phyloP scores from a whole-genome alignment of 2,329 filamentous ascomycete species.

The Setomelanomma holmii region DNA sequence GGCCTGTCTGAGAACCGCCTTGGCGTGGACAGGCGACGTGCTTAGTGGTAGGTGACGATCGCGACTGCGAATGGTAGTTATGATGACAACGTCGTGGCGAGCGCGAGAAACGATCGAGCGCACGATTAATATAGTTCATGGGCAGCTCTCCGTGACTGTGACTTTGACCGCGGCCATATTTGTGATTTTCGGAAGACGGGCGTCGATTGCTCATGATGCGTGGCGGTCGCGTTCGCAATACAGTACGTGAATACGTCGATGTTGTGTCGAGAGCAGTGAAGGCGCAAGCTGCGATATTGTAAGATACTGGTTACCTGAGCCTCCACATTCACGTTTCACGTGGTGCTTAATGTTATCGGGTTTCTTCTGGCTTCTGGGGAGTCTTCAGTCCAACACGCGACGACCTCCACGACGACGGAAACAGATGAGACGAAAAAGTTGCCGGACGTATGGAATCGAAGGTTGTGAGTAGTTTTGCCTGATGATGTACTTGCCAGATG shows the following conservation, averaged over 20 bases:
- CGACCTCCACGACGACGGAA: no score
- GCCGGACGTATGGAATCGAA: no score
- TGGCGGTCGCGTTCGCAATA: slow-evolving; percentile 2
- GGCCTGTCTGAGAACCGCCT: background rate
- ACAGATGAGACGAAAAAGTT: no score
- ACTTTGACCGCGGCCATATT: background rate
- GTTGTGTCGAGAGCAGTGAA: slow-evolving; percentile 1
- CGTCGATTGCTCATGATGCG: slow-evolving; percentile 7
- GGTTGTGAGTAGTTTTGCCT: no score
- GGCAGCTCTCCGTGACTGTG: slow-evolving; percentile 1
- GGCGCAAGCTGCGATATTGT: slow-evolving; percentile 6
- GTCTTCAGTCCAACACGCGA: no score
- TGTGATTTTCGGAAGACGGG: background rate
- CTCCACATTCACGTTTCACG: no score
- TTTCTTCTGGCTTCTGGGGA: no score
- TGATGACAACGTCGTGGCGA: background rate
- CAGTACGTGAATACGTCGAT: slow-evolving; percentile 5
- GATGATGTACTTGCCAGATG: no score
- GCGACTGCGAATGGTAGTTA: background rate
- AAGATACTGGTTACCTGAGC: background rate
- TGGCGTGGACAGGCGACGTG: background rate
- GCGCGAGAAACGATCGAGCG: slow-evolving; percentile 8
- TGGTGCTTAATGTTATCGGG: no score
- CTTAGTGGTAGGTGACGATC: background rate
- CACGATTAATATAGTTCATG: slow-evolving; percentile 18